Evolutionary conservation across 768 basidiomycete species (phyloP), one percentile per base, ranked within the genome.

Genomic region (Galerina marginata): DNA sequence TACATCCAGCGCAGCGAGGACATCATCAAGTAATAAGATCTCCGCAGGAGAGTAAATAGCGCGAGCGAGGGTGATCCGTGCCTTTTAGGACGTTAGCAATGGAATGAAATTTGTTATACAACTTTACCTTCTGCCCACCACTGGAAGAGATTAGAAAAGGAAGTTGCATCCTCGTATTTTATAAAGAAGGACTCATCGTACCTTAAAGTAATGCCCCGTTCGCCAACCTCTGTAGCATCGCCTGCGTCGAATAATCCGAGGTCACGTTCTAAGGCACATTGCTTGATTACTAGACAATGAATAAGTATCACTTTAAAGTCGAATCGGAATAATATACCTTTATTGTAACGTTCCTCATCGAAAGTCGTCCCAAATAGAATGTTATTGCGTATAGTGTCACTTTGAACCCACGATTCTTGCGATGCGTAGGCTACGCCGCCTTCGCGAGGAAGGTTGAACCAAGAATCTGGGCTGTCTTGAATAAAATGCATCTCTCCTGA

Each of bases 401-500:
- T 59, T 16, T 48, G 58, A 12, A 59, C 52, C 58, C 58, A 59
- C 6, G 58, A 54, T 39, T 61, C 60, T 26, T 61, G 60, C 1
- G 60, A 39, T 1, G 60, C 60, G 29, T 61, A 61, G 25, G 60
- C 60, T 29, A 61, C 43, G n/a, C 60, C 60, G 20, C 25, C 16
- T n/a, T 50, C 36, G 11, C 60, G 39, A 38, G 60, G 60, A 37
- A 61, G 47, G n/a, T 56, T 56, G 10, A 56, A 56, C 60, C 60
- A 61, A 11, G 60, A 51, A 11, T 56, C 47, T 2, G 39, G 15
- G 15, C 45, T 43, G 6, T 33, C 7, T 33, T 42, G 54, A 16
- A 56, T 37, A 26, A 56, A 56, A 20, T 56, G 40, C 60, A 61
- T 61, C 26, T 61, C 60, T 23, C 60, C 60, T 61, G 36, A 42